Base-by-base conservation (phyloP, 1,284 basidiomycete genomes). In the Cryptococcus sp. region DNA sequence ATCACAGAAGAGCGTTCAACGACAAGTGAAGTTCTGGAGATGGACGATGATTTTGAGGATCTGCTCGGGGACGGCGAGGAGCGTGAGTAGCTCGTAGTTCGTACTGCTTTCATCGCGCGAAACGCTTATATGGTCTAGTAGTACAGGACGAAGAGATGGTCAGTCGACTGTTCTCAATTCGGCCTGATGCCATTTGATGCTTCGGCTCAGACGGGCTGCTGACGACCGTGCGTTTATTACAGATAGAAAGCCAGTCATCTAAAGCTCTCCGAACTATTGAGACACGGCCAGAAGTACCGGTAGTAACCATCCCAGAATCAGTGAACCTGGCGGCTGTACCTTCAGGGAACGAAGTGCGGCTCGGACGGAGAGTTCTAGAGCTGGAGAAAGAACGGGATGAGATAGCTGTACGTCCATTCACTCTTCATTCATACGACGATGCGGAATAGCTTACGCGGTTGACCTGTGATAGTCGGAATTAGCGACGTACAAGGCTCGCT, bases 331-430 rank as follows among this genome's bases (percentile, higher is more conserved):
- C 31, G 25, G 23, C 38, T 8, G 57, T 72, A 22, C 69, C 72
- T 2, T 57, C 64, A 20, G 66, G 59, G 20, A 68, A 69, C 16
- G 74, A 76, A 59, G 40, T 76, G 16, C 58, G 64, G 20, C 57
- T 76, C 17, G 64, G 62, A 1, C 60, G 61, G 17, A 58, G 65
- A 15, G 66, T 76, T 1, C 49, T 66, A 11, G 68, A 72, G 31
- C 58, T 76, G 38, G 72, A 74, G 51, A 63, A 64, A 19, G 74
- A 76, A 48, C 56, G 72, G 17, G 69, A 74, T 44, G 47, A 44
- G 5, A 42, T 72, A 8, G 57, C 63, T 3, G 74, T 76, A 44
- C 48, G 73, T 60, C 22, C 10, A 4, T 51, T 19, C 56, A 20
- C 20, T 48, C 19, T 22, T 22, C 22, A n/a, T 10, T 13, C 2